phyloP scores from a whole-genome alignment of 2,329 filamentous ascomycete genomes.

The Fusarium sacchari region DNA sequence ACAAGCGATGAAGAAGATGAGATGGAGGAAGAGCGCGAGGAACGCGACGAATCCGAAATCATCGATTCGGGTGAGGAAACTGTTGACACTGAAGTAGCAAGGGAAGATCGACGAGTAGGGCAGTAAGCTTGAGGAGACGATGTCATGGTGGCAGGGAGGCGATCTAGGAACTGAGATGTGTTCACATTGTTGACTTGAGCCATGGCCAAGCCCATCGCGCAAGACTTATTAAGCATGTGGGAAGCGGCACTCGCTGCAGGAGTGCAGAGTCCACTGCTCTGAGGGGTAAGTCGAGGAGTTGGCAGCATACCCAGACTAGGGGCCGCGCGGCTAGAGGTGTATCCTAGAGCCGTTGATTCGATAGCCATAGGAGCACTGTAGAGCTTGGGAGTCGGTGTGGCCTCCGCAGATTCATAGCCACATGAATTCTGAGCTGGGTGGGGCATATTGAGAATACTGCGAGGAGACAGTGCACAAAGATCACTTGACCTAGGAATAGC shows the following conservation, averaged over 20 bases:
- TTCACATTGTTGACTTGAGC: constrained; percentile 61
- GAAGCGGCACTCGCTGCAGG: constrained; percentile 67
- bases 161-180: constrained; percentile 62
- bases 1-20: constrained; percentile 70
- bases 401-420: constrained; percentile 52
- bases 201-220: constrained; percentile 71
- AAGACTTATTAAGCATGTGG: constrained; percentile 59
- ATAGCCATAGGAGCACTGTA: constrained; percentile 56
- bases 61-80: constrained; percentile 74
- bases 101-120: constrained; percentile 67
- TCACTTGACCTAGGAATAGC: constrained; percentile 47
- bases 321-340: constrained; percentile 58
- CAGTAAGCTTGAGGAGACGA: constrained; percentile 64
- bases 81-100: constrained; percentile 70
- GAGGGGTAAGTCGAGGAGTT: constrained; percentile 68
- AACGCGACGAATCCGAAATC: constrained; percentile 70
- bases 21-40: constrained; percentile 72
- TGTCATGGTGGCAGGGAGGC: constrained; percentile 59
- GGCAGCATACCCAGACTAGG: constrained; percentile 66
- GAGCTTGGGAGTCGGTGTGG: constrained; percentile 54
- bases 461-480: constrained; percentile 52
- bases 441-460: constrained; percentile 57
- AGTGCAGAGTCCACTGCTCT: constrained; percentile 66
- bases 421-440: constrained; percentile 49
- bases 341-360: constrained; percentile 58